phyloP scores from a whole-genome alignment of 306 rosid genomes.

The Vigna angularis region DNA sequence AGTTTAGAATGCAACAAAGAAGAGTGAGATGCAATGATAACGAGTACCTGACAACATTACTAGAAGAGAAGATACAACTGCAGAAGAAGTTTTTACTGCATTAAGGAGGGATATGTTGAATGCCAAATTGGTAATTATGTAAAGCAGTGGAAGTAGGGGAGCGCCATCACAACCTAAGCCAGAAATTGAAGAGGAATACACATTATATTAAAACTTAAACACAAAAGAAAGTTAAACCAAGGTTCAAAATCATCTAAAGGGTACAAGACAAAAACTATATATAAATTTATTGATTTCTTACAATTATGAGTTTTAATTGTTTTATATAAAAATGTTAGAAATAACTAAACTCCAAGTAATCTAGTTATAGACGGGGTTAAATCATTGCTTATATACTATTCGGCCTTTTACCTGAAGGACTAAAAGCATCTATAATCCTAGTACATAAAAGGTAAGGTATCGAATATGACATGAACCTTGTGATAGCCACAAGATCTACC shows the following conservation, averaged over 20 bases:
- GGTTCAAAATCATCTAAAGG: slow-evolving; percentile 31
- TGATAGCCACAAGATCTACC: slow-evolving; percentile 14
- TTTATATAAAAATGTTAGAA: neutral
- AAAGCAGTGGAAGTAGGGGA: slow-evolving; percentile 88
- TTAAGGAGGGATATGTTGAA: slow-evolving; percentile 81
- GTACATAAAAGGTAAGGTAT: slow-evolving; percentile 4
- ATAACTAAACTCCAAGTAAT: neutral
- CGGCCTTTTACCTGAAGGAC: neutral
- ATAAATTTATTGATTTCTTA: neutral
- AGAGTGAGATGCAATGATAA: neutral
- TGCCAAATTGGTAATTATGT: slow-evolving; percentile 66
- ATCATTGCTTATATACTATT: neutral
- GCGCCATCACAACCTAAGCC: slow-evolving; percentile 83
- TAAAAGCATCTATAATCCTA: neutral
- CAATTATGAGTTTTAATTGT: slow-evolving; percentile 4
- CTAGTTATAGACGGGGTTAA: neutral
- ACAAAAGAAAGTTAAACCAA: neutral
- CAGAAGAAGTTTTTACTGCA: slow-evolving; percentile 78
- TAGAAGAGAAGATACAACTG: slow-evolving; percentile 80
- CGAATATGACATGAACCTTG: slow-evolving; percentile 17
- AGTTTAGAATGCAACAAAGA: neutral
- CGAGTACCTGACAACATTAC: slow-evolving; percentile 81
- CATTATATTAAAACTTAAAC: slow-evolving; percentile 13
- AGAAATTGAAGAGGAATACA: neutral
- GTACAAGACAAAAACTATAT: neutral